Evolutionary conservation across 2,329 filamentous ascomycete genomes (phyloP).

Genomic region (Trichoderma asperellum): DNA sequence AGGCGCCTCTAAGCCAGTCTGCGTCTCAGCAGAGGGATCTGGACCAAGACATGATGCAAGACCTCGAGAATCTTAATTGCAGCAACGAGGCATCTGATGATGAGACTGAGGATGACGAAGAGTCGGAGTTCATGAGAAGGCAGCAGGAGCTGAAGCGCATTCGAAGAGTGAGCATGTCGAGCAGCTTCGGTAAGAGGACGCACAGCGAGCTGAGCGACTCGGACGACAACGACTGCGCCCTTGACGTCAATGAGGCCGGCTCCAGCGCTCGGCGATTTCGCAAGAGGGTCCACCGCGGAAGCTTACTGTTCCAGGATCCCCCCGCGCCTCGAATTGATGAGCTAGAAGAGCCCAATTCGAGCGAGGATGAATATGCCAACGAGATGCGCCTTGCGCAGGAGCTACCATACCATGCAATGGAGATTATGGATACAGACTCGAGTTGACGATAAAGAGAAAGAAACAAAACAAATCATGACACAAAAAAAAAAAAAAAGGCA

Average conservation of each 20-base stretch:
- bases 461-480: not conserved
- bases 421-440: conserved; percentile 56
- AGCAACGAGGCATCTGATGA: conserved; percentile 45
- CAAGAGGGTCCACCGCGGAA: conserved; percentile 52
- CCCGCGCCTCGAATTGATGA: conserved; percentile 57
- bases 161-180: conserved; percentile 55
- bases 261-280: conserved; percentile 54
- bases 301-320: conserved; percentile 55
- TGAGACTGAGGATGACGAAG: conserved; percentile 41
- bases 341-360: conserved; percentile 56
- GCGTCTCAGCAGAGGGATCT: conserved; percentile 46
- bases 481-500: not conserved
- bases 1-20: conserved; percentile 40
- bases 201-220: conserved; percentile 59
- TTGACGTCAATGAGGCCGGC: conserved; percentile 49
- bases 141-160: conserved; percentile 50
- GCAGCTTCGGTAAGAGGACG: conserved; percentile 59
- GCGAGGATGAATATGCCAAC: conserved; percentile 49
- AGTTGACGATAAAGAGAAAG: conserved; percentile 28
- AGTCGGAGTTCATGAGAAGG: conserved; percentile 44
- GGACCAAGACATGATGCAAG: conserved; percentile 50
- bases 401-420: conserved; percentile 54
- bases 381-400: conserved; percentile 52
- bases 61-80: conserved; percentile 52
- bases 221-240: conserved; percentile 47